Conservation (phyloP, 257 asterid genomes). For the Solanum tarijense region DNA sequence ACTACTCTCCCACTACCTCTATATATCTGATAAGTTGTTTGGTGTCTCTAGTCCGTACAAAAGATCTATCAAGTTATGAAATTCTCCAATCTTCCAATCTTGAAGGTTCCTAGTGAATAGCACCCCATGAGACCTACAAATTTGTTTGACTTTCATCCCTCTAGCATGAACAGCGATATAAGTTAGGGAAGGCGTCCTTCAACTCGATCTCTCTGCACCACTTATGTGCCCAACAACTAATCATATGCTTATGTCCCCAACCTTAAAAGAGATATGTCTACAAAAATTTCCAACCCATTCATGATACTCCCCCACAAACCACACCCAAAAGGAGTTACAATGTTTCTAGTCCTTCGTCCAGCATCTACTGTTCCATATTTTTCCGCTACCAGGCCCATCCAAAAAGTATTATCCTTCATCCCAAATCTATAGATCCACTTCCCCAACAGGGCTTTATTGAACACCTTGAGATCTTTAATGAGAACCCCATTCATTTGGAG, state of each 20-base stretch:
- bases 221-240: background rate
- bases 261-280: background rate
- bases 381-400: background rate
- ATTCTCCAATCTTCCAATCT: background rate
- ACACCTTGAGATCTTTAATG: background rate
- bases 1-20: background rate
- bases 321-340: background rate
- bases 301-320: background rate
- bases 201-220: background rate
- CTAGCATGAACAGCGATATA: background rate
- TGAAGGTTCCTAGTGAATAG: background rate
- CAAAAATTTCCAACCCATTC: background rate
- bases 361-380: background rate
- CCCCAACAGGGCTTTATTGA: background rate
- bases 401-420: background rate
- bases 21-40: too few species aligned
- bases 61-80: background rate
- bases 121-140: background rate
- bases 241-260: background rate
- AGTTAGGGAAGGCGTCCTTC: background rate
- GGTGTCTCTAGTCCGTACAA: background rate
- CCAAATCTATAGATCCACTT: background rate
- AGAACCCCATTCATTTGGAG: background rate
- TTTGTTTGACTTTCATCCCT: background rate
- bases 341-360: background rate